Evolutionary conservation across 2,329 filamentous ascomycete species (phyloP), one percentile per base, ranked within the genome.

Genomic region (Lachnellula suecica): DNA sequence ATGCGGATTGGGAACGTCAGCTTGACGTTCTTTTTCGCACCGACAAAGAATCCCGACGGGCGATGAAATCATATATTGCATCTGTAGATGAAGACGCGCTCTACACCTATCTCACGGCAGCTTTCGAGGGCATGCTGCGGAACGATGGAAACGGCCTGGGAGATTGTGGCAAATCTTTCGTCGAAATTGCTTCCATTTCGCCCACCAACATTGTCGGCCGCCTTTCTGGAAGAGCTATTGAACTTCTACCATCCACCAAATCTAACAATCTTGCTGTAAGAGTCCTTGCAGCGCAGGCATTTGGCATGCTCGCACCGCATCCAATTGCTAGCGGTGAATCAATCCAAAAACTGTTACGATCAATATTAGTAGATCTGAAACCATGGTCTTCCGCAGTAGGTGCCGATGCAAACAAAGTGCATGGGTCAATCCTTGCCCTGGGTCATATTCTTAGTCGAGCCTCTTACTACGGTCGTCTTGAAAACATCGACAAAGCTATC

Each of bases 1-100:
- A 93, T 60, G 84, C 87, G 42, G 89, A 93, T 57, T 97, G 94
- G 94, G 88, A 91, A 66, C 79, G 85, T 42, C 87, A 88, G 59
- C 75, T 97, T 2, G 88, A 92, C 59, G 82, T 84, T 1, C 77
- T 87, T 6, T 76, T 94, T 25, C 79, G 84, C 37, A 88, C 86
- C 4, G 88, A 93, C 63, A 78, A 87, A 52, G 73, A 78, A 42
- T 83, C 83, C 10, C 79, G 89, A 37, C 70, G 78, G 23, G 77
- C 77, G 5, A 77, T 91, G 50, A 79, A 77, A 49, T 63, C 66
- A 1, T 83, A 86, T 56, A 64, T 88, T 52, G 63, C 71, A 49
- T 67, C 62, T 38, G 59, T 72, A 1, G 71, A 78, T 23, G 63
- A 68, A 15, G 65, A 68, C 2, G 65, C 68, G 13, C 57, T 82